phyloP scores from a whole-genome alignment of 2,329 filamentous ascomycete genomes.

The Ophiostoma sp. region DNA sequence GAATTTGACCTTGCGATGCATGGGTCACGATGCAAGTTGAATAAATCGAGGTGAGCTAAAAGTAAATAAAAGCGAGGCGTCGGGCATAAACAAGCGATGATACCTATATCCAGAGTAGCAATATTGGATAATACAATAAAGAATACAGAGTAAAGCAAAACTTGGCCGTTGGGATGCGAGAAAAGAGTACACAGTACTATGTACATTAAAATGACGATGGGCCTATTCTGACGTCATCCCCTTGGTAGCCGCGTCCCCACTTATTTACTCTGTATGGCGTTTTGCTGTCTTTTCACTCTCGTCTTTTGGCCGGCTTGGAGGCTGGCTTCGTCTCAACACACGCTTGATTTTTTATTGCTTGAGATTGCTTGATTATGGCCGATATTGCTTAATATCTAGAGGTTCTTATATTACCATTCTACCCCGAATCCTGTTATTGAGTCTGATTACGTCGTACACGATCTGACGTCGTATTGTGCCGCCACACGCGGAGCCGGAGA shows the following conservation, averaged over 20 bases:
- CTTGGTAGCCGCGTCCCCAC: background rate
- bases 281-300: background rate
- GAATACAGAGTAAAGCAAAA: background rate
- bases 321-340: background rate
- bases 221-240: conserved; percentile 23
- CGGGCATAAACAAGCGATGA: background rate
- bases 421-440: conserved; percentile 9
- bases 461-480: conserved; percentile 6
- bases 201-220: conserved; percentile 14
- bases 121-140: too few species aligned
- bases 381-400: background rate
- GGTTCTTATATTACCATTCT: background rate
- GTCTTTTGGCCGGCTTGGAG: too few species aligned
- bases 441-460: background rate
- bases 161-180: background rate
- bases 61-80: background rate
- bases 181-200: background rate
- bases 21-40: background rate
- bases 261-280: background rate
- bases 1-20: background rate
- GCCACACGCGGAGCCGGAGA: conserved; percentile 8
- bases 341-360: background rate
- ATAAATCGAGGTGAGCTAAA: background rate
- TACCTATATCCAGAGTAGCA: too few species aligned
- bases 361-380: background rate